Percentiles rank a stretch among this genome's conserved stretches.
phyloP scores from a whole-genome alignment of 345 rosid genomes.

The Eucalyptus curtisii region DNA sequence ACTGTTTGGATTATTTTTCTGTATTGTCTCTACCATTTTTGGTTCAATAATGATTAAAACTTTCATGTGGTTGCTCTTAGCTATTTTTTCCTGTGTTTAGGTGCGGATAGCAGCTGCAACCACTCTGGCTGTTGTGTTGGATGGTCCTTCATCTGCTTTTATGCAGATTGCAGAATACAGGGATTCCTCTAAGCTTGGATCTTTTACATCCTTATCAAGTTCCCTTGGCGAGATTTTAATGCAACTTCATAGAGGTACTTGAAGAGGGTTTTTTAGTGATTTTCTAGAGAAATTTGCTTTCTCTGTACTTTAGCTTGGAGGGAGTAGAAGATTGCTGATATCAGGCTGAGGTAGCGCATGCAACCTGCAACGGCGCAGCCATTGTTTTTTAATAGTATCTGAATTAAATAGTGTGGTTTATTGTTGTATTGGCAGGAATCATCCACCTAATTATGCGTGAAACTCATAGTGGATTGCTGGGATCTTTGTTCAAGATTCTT shows the following conservation, averaged over 20 bases:
- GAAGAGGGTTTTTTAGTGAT: neutral
- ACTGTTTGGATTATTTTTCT: neutral
- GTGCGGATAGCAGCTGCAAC: constrained; percentile 76
- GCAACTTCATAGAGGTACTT: constrained; percentile 86
- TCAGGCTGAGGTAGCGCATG: neutral
- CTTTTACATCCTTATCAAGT: constrained; percentile 74
- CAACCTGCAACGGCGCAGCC: neutral
- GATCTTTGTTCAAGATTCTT: constrained; percentile 67
- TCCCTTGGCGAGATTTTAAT: constrained; percentile 77
- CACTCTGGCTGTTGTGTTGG: constrained; percentile 68
- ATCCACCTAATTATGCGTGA: constrained; percentile 64
- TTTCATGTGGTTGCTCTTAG: neutral
- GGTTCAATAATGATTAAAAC: neutral
- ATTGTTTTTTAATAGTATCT: neutral
- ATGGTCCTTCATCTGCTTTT: constrained; percentile 74
- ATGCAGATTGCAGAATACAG: constrained; percentile 91
- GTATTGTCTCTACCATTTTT: neutral
- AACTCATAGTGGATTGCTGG: constrained; percentile 60
- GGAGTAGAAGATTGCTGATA: neutral
- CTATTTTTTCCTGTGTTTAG: constrained; percentile 27
- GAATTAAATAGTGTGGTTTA: neutral
- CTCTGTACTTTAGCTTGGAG: neutral
- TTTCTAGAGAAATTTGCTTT: neutral
- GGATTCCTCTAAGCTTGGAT: constrained; percentile 57
- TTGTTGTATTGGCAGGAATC: constrained; percentile 37